phyloP scores from a whole-genome alignment of 768 basidiomycete genomes.

The Psilocybe cyanescens region DNA sequence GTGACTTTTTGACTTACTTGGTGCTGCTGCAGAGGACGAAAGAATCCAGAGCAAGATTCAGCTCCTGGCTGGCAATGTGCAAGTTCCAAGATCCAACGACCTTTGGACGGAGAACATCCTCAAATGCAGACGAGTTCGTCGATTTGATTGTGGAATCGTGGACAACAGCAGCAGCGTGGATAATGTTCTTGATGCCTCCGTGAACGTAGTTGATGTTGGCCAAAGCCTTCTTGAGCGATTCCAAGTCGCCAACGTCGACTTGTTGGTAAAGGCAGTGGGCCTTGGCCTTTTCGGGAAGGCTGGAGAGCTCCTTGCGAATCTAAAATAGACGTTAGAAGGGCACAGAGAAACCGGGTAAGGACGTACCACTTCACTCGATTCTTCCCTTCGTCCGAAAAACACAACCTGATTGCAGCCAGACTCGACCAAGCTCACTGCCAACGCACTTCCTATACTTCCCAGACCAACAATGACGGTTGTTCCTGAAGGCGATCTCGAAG shows the following conservation, averaged over 20 bases:
- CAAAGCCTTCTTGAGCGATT: slow-evolving; percentile 23
- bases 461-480: slow-evolving; percentile 35
- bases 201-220: slow-evolving; percentile 19
- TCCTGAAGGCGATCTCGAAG: slow-evolving; percentile 21
- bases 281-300: slow-evolving; percentile 15
- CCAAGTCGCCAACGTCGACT: slow-evolving; percentile 28
- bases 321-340: slow-evolving; percentile 4
- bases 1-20: slow-evolving; percentile 24
- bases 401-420: slow-evolving; percentile 27
- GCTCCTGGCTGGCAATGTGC: slow-evolving; percentile 29
- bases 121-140: slow-evolving; percentile 24
- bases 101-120: slow-evolving; percentile 30
- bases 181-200: slow-evolving; percentile 30
- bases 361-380: slow-evolving; percentile 23
- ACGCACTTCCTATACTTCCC: slow-evolving; percentile 31
- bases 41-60: slow-evolving; percentile 29
- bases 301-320: slow-evolving; percentile 23
- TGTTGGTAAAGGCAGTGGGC: slow-evolving; percentile 26
- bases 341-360: not conserved
- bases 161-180: slow-evolving; percentile 33
- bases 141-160: slow-evolving; percentile 28
- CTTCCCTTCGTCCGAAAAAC: slow-evolving; percentile 28
- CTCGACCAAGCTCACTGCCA: slow-evolving; percentile 28
- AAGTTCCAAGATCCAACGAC: slow-evolving; percentile 36
- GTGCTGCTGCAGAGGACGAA: slow-evolving; percentile 35